A percentile compares a stretch with the other conserved stretches of the same genome.
Evolutionary conservation across 805 yeast genomes (phyloP).

Genomic region (Starmerella stigmatis): DNA sequence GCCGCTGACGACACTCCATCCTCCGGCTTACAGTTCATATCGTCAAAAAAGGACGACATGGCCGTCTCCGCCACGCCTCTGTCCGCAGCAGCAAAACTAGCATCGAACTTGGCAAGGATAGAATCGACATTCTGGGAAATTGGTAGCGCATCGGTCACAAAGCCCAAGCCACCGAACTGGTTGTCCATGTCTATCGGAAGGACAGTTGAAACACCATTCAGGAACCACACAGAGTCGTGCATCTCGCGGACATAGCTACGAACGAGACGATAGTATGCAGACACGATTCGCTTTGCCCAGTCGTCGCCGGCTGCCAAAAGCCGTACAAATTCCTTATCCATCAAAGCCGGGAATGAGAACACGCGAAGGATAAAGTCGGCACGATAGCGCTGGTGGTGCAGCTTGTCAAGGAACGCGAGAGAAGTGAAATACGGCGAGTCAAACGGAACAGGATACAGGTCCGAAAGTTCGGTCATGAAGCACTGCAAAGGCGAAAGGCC

Average conservation of each 20-base stretch:
- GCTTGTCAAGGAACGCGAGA: slow-evolving; percentile 70
- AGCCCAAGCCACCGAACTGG: slow-evolving; percentile 49
- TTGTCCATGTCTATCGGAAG: slow-evolving; percentile 87
- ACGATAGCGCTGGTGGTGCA: slow-evolving; percentile 65
- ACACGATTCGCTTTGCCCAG: slow-evolving; percentile 82
- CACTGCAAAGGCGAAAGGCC: slow-evolving; percentile 37
- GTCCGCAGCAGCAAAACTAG: slow-evolving; percentile 24
- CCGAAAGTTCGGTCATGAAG: slow-evolving; percentile 76
- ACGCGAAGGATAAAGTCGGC: slow-evolving; percentile 78
- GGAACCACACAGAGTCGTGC: slow-evolving; percentile 86
- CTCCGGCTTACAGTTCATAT: background rate
- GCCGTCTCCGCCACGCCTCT: slow-evolving; percentile 2
- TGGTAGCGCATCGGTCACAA: slow-evolving; percentile 37
- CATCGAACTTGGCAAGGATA: slow-evolving; percentile 25
- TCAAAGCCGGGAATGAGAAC: slow-evolving; percentile 84
- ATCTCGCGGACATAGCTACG: slow-evolving; percentile 74
- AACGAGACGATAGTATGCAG: slow-evolving; percentile 72
- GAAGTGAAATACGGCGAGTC: slow-evolving; percentile 83
- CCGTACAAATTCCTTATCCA: slow-evolving; percentile 70
- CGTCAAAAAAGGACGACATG: background rate
- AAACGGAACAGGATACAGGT: slow-evolving; percentile 73
- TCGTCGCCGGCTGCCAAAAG: slow-evolving; percentile 74
- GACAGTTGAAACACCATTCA: slow-evolving; percentile 82
- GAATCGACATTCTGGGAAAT: slow-evolving; percentile 25
- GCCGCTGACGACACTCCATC: background rate